Percentiles rank a stretch among this genome's conserved stretches.
These are phyloP conservation scores for Leccinum sublutescens DNA, from an alignment of 768 basidiomycete genomes.

Conservation along the genomic window DNA sequence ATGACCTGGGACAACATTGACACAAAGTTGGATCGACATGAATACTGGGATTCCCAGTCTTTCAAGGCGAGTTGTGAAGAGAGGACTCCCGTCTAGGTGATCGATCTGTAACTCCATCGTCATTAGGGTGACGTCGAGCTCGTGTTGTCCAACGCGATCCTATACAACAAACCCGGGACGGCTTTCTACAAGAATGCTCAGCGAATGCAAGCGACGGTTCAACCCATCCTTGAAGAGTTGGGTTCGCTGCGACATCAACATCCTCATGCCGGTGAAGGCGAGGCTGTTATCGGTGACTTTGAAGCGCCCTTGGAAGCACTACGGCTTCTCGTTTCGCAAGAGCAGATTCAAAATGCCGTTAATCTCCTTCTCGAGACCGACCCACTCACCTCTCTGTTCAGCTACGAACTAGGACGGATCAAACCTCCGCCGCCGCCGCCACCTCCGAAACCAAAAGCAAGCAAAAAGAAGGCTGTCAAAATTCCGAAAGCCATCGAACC, in stretches of 20 bases:
- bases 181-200: constrained; percentile 67
- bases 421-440: constrained; percentile 64
- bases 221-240: constrained; percentile 36
- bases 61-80: constrained; percentile 55
- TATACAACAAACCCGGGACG: constrained; percentile 81
- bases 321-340: constrained; percentile 52
- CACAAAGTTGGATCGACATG: constrained; percentile 73
- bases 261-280: constrained; percentile 6
- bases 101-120: neutral
- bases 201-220: constrained; percentile 49
- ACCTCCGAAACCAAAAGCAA: constrained; percentile 41
- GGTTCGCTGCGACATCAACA: constrained; percentile 18
- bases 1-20: constrained; percentile 90
- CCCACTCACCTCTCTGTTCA: constrained; percentile 67
- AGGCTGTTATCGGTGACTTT: constrained; percentile 57
- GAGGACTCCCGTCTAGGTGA: neutral
- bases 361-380: constrained; percentile 54
- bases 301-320: constrained; percentile 66
- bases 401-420: constrained; percentile 59
- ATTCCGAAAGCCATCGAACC: constrained; percentile 20
- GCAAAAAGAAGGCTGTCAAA: constrained; percentile 39
- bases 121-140: constrained; percentile 75
- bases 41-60: constrained; percentile 73
- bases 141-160: constrained; percentile 80
- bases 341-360: constrained; percentile 50